Percentiles rank a stretch among this genome's conserved stretches.
Conservation (phyloP, 176 grass and related monocot genomes). For the Oryza coarctata region DNA sequence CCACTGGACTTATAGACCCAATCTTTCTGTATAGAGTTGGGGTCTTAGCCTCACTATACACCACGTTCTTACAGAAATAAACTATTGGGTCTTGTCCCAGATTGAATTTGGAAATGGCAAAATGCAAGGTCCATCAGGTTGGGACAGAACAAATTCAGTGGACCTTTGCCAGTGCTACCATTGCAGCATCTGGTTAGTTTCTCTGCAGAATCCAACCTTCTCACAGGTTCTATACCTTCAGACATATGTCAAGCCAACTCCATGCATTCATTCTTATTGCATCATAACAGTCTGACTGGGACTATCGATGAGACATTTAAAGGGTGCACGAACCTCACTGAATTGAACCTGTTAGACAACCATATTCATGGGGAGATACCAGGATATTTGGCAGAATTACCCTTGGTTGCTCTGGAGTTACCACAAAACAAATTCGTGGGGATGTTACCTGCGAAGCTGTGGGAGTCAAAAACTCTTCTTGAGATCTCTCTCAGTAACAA, state of each 20-base stretch:
- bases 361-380: conserved; percentile 87
- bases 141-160: conserved; percentile 64
- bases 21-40: no score
- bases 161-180: conserved; percentile 61
- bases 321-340: conserved; percentile 70
- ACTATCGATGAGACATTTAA: conserved; percentile 63
- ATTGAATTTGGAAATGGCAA: conserved; percentile 77
- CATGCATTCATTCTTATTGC: conserved; percentile 53
- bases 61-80: no score
- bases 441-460: conserved; percentile 59
- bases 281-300: conserved; percentile 72
- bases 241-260: conserved; percentile 67
- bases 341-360: conserved; percentile 73
- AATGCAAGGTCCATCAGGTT: conserved; percentile 55
- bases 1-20: conserved; percentile 60
- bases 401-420: conserved; percentile 73
- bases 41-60: no score
- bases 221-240: conserved; percentile 67
- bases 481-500: conserved; percentile 78
- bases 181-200: conserved; percentile 63
- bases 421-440: conserved; percentile 83
- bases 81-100: conserved; percentile 67
- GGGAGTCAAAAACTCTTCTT: conserved; percentile 66
- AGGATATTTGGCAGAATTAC: conserved; percentile 66
- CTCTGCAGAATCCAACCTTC: conserved; percentile 76